These are phyloP conservation scores for Trametes hirsuta DNA, from an alignment of 1,284 basidiomycete genomes.

Conservation along the genomic window DNA sequence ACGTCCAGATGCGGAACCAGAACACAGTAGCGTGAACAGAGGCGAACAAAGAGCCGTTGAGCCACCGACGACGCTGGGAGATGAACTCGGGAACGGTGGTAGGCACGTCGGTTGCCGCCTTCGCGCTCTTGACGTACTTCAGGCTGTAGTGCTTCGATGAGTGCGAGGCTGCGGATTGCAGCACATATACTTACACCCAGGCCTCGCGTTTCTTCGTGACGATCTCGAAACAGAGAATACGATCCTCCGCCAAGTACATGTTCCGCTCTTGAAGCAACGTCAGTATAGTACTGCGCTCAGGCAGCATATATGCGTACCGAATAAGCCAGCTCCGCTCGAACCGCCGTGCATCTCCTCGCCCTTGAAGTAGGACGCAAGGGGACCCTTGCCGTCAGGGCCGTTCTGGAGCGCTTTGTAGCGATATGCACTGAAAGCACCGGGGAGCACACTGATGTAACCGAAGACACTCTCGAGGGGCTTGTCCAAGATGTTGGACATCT, in stretches of 20 bases:
- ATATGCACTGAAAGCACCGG: constrained; percentile 93
- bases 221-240: constrained; percentile 97
- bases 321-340: constrained; percentile 65
- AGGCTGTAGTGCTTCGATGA: constrained; percentile 48
- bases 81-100: constrained; percentile 87
- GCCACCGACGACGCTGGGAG: constrained; percentile 88
- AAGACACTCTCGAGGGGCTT: constrained; percentile 93
- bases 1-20: constrained; percentile 87
- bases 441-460: constrained; percentile 88
- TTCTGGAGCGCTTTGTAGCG: constrained; percentile 86
- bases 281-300: constrained; percentile 13
- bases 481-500: constrained; percentile 93
- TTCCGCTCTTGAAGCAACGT: constrained; percentile 61
- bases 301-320: constrained; percentile 44
- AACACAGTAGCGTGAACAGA: constrained; percentile 86
- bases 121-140: constrained; percentile 91
- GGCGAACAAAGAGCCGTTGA: constrained; percentile 88
- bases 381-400: constrained; percentile 81
- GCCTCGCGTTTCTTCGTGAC: constrained; percentile 89
- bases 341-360: constrained; percentile 87
- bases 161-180: background rate
- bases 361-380: constrained; percentile 90
- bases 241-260: constrained; percentile 93
- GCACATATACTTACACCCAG: constrained; percentile 66
- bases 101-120: constrained; percentile 88